Evolutionary conservation across 768 basidiomycete genomes (phyloP), one percentile per base, ranked within the genome.

Genomic region (Pholiota conissans): DNA sequence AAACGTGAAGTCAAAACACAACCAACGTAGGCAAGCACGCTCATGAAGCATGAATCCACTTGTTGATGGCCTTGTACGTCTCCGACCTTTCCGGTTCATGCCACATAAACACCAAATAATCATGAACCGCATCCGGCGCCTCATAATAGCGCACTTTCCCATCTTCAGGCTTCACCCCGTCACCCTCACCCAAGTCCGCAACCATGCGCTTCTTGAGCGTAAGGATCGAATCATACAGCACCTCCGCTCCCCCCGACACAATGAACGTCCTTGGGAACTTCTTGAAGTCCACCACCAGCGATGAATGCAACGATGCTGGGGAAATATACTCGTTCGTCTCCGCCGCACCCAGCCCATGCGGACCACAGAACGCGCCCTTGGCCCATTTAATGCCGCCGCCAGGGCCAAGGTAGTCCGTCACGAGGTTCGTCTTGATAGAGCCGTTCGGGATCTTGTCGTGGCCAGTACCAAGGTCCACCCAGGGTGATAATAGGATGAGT

Each of bases 201-300:
- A 70, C 66, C 83, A 87, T 84, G 65, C 73, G 75, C 30, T 77
- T 71, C 35, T 70, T 69, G 59, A 86, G 67, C 1, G 75, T 78
- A 28, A 68, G 61, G 35, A 81, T 79, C 42, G 76, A 73, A 67
- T 88, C 86, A n/a, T 77, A 71, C n/a, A 85, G 60, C 8, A 81
- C 67, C 66, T 89, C 86, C 3, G 80, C 81, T 5, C 79, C 82
- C 14, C 87, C 87, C 5, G 74, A 77, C 6, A 77, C 73, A 42
- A 89, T 78, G 67, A 85, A 86, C 0, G 85, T 86, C 20, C 78
- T 71, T 1, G 87, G 86, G 69, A 84, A 89, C 16, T 77, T 79
- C 34, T 69, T 74, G 69, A 88, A 89, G 52, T 71, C 64, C 10
- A 79, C 71, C 3, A 63, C 49, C 27, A 72, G 60, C 7, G 65